Evolutionary conservation across 306 rosid genomes (phyloP), one percentile per base, ranked within the genome.

Genomic region (Dryas alaskensis): DNA sequence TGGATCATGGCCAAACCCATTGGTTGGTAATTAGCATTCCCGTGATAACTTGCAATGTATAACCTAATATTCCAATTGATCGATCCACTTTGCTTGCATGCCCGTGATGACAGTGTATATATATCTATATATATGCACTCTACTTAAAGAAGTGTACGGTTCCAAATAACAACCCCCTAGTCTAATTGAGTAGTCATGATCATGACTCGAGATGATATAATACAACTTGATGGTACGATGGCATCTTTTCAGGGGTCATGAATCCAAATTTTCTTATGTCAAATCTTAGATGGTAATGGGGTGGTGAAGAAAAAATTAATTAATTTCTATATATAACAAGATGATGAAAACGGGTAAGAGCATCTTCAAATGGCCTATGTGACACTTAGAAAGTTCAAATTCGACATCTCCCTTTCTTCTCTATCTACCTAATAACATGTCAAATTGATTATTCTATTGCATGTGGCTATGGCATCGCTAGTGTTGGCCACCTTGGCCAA

Each of bases 201-300:
- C 16, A 64, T 44, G 69, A 64, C 69, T 64, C 37, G 37, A 6
- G 69, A 64, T 64, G 17, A 16, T 42, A 42, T 63, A 27, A 63
- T 16, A 7, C 27, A 42, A 63, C 27, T 48, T 40, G n/a, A 14
- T 14, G 66, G 47, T 61, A 31, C 37, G 48, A 6, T 62, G 13
- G 48, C 67, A 62, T 45, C 25, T 16, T 43, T 42, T 31, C 37
- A 31, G 37, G 37, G 37, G 37, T 31, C 37, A 31, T 31, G 37
- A 31, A 31, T 31, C 37, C 37, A 31, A 39, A 14, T 39, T 16
- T 39, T 40, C 12, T 40, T 13, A 0, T 4, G 17, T 59, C n/a
- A 27, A 59, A 59, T 27, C 43, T 22, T 22, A 22, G 3, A 58
- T 25, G 16, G 3, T 59, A 59, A 27, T 55, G 60, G 37, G 37